These are phyloP conservation scores for Neolentinus lepideus DNA, from an alignment of 1,284 basidiomycete species.

Conservation along the genomic window DNA sequence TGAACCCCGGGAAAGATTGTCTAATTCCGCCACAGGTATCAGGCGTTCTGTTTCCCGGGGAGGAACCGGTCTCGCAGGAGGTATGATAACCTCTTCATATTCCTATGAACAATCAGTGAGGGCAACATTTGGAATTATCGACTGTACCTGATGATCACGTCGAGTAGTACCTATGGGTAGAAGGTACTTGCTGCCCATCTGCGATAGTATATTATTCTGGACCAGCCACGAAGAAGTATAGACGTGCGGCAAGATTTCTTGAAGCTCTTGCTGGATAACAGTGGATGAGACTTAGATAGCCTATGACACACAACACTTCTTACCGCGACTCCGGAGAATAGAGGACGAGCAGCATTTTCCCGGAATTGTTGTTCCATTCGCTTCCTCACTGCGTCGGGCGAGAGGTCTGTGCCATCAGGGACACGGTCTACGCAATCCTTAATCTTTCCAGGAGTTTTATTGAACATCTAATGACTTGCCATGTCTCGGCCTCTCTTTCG, in stretches of 20 bases:
- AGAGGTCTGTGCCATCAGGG: constrained; percentile 23
- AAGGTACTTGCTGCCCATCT: constrained; percentile 71
- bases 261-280: constrained; percentile 29
- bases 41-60: constrained; percentile 70
- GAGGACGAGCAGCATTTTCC: constrained; percentile 60
- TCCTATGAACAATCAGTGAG: constrained; percentile 28
- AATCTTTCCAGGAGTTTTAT: neutral
- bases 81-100: constrained; percentile 84
- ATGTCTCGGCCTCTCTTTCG: neutral
- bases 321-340: constrained; percentile 57
- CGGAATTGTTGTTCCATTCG: constrained; percentile 63
- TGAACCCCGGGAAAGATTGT: constrained; percentile 76
- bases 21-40: constrained; percentile 70
- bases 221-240: constrained; percentile 66
- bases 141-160: constrained; percentile 53
- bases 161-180: constrained; percentile 83
- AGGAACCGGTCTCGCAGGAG: constrained; percentile 79
- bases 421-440: constrained; percentile 6
- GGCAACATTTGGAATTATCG: neutral
- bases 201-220: constrained; percentile 67
- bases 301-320: constrained; percentile 14
- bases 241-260: constrained; percentile 81
- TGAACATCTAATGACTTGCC: neutral
- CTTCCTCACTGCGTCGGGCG: constrained; percentile 47
- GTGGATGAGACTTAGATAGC: constrained; percentile 11